Evolutionary conservation across 2,329 filamentous ascomycete species (phyloP).

Genomic region (Penicillium sp.): DNA sequence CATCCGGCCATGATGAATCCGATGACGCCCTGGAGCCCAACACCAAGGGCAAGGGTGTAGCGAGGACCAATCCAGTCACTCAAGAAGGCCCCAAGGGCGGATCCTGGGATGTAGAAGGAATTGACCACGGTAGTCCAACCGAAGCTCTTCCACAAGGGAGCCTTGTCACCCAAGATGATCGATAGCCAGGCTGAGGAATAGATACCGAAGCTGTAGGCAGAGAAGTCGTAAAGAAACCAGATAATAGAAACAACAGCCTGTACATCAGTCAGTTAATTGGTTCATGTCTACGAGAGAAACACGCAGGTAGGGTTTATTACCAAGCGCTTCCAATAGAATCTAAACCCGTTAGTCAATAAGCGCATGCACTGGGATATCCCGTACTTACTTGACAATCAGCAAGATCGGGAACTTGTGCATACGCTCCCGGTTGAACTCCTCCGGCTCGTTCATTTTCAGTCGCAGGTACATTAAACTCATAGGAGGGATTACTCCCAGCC

Average conservation of each 20-base stretch:
- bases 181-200: constrained; percentile 59
- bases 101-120: constrained; percentile 78
- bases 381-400: constrained; percentile 42
- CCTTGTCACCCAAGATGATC: constrained; percentile 53
- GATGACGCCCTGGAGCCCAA: constrained; percentile 63
- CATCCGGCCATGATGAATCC: constrained; percentile 83
- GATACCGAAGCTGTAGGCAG: constrained; percentile 73
- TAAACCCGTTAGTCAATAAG: constrained; percentile 39
- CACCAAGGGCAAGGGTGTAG: constrained; percentile 62
- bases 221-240: constrained; percentile 87
- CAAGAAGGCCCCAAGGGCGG: constrained; percentile 64
- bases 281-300: background rate
- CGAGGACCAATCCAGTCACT: constrained; percentile 73
- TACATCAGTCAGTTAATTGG: constrained; percentile 3
- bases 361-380: constrained; percentile 1
- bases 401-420: constrained; percentile 54
- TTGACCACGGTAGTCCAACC: constrained; percentile 87
- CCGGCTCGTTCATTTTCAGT: constrained; percentile 65
- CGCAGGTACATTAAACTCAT: constrained; percentile 62
- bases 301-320: constrained; percentile 17
- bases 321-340: constrained; percentile 68
- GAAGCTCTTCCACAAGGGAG: constrained; percentile 65
- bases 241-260: constrained; percentile 58
- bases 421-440: constrained; percentile 63
- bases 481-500: constrained; percentile 69